These are phyloP conservation scores for Isoetes taiwanensis DNA, from an alignment of 75 land plant species.

Conservation along the genomic window DNA sequence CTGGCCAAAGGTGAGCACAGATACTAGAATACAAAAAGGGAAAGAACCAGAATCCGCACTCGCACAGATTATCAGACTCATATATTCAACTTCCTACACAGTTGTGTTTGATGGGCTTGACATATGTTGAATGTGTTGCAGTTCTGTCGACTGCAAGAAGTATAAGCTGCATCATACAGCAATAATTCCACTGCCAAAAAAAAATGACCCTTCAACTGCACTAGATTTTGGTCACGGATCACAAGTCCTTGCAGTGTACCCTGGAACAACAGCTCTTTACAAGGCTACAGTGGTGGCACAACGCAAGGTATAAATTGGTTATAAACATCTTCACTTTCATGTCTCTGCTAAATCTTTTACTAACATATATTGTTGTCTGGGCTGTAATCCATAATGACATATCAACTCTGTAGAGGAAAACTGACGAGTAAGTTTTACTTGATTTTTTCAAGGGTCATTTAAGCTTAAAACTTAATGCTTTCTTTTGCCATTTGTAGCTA, in stretches of 20 bases:
- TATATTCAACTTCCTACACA: not conserved
- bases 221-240: slow-evolving; percentile 59
- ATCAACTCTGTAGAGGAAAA: too few species aligned
- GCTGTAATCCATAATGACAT: too few species aligned
- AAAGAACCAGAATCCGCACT: too few species aligned
- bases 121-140: not conserved
- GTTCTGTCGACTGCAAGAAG: slow-evolving; percentile 35
- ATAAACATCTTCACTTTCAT: too few species aligned
- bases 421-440: too few species aligned
- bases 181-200: slow-evolving; percentile 84
- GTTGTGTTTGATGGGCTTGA: not conserved
- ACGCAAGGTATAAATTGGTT: slow-evolving; percentile 95
- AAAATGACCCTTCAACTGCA: slow-evolving; percentile 48
- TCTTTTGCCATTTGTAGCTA: too few species aligned
- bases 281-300: slow-evolving; percentile 83
- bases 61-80: not conserved
- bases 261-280: slow-evolving; percentile 90
- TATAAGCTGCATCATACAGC: slow-evolving; percentile 64
- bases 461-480: too few species aligned
- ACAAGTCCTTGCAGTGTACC: slow-evolving; percentile 92
- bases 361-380: too few species aligned
- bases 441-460: too few species aligned
- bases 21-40: too few species aligned
- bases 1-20: slow-evolving; percentile 78
- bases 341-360: too few species aligned